These are phyloP conservation scores for Naumovozyma castellii DNA, from an alignment of 805 yeast genomes.

Conservation along the genomic window DNA sequence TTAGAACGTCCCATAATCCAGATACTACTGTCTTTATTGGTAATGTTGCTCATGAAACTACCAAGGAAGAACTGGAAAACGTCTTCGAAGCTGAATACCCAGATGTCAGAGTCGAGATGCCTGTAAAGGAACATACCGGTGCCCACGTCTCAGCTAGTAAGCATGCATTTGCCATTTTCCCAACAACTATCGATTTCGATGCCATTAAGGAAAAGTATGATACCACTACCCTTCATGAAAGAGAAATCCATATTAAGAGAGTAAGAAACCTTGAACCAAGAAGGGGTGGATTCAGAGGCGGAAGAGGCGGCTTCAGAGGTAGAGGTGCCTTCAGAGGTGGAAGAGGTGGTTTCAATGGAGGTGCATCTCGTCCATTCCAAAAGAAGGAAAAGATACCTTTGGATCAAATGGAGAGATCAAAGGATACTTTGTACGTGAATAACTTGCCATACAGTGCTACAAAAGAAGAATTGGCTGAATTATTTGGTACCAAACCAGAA, in stretches of 20 bases:
- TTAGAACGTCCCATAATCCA: conserved; percentile 19
- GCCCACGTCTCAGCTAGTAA: conserved; percentile 22
- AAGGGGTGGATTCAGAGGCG: conserved; percentile 9
- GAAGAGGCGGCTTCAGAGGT: conserved; percentile 5
- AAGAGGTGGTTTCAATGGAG: conserved; percentile 8
- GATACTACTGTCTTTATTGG: conserved; percentile 29
- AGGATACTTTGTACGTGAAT: conserved; percentile 51
- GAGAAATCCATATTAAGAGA: conserved; percentile 27
- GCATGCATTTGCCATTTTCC: conserved; percentile 29
- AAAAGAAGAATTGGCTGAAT: conserved; percentile 44
- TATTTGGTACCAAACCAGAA: conserved; percentile 41
- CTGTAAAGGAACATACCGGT: conserved; percentile 15
- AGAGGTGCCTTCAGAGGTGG: conserved; percentile 14
- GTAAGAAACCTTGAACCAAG: conserved; percentile 15
- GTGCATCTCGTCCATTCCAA: conserved; percentile 13
- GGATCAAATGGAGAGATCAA: conserved; percentile 33
- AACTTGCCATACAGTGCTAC: conserved; percentile 54
- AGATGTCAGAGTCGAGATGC: conserved; percentile 25
- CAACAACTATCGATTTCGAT: conserved; percentile 24
- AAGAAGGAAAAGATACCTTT: conserved; percentile 29
- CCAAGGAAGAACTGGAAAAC: conserved; percentile 21
- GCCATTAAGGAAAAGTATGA: conserved; percentile 24
- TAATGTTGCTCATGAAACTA: conserved; percentile 24
- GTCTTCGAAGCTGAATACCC: conserved; percentile 23
- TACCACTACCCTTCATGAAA: conserved; percentile 23